phyloP scores from a whole-genome alignment of 2,329 filamentous ascomycete genomes.

The Neofusicoccum laricinum region DNA sequence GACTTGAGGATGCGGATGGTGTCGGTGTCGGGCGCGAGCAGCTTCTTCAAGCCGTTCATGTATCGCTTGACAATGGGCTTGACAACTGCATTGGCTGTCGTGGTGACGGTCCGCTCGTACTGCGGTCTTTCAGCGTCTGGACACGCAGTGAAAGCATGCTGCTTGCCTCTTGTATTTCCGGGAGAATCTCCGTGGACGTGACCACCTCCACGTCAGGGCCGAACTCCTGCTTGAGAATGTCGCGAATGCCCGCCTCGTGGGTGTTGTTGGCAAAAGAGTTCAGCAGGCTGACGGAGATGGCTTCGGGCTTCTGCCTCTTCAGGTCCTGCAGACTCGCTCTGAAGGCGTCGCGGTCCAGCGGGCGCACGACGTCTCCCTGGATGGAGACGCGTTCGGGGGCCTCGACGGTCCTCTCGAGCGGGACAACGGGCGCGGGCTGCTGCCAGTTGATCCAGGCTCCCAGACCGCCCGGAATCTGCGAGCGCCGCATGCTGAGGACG shows the following conservation, averaged over 20 bases:
- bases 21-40: slow-evolving; percentile 41
- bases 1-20: slow-evolving; percentile 50
- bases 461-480: slow-evolving; percentile 51
- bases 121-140: background rate
- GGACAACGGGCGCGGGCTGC: slow-evolving; percentile 48
- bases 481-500: slow-evolving; percentile 45
- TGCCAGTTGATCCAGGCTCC: slow-evolving; percentile 50
- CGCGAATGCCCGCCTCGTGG: slow-evolving; percentile 41
- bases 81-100: slow-evolving; percentile 48
- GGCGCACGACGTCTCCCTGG: slow-evolving; percentile 39
- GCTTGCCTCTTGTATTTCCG: slow-evolving; percentile 43
- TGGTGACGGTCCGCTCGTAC: slow-evolving; percentile 50
- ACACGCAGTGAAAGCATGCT: too few relatives aligned
- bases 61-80: slow-evolving; percentile 49
- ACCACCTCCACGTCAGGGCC: slow-evolving; percentile 43
- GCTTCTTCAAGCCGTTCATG: slow-evolving; percentile 39
- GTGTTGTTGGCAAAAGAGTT: slow-evolving; percentile 47
- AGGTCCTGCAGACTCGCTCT: slow-evolving; percentile 38
- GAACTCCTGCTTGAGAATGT: slow-evolving; percentile 43
- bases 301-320: slow-evolving; percentile 42
- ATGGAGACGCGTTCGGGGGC: slow-evolving; percentile 46
- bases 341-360: slow-evolving; percentile 41
- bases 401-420: slow-evolving; percentile 48
- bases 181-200: slow-evolving; percentile 46
- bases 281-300: slow-evolving; percentile 46